Percentiles rank a stretch among this genome's conserved stretches.
Conservation (phyloP, 768 basidiomycete species). For the Lactifluus piperatus region DNA sequence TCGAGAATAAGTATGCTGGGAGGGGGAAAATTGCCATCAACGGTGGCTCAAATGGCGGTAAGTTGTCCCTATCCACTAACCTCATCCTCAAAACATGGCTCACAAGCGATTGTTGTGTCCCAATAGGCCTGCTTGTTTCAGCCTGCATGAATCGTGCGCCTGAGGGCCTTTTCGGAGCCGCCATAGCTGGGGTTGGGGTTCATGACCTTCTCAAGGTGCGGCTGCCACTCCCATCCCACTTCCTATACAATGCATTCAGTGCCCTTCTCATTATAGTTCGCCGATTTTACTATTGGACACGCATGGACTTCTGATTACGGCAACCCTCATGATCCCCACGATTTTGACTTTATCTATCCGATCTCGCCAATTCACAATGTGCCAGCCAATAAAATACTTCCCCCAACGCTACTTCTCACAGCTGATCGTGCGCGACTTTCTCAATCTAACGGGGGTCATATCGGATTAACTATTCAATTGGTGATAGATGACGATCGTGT, state of each 20-base stretch:
- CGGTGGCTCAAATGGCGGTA: constrained; percentile 77
- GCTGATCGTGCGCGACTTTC: constrained; percentile 57
- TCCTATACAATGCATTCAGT: neutral
- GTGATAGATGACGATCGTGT: constrained; percentile 71
- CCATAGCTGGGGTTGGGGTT: constrained; percentile 75
- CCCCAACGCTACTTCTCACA: constrained; percentile 70
- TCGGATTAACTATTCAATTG: neutral
- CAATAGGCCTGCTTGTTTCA: constrained; percentile 63
- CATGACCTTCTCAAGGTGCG: constrained; percentile 67
- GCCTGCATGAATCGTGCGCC: constrained; percentile 79
- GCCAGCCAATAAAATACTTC: constrained; percentile 48
- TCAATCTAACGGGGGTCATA: neutral
- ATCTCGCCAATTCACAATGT: constrained; percentile 79
- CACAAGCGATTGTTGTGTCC: neutral
- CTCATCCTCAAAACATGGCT: neutral
- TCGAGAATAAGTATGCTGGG: constrained; percentile 62
- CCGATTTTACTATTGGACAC: constrained; percentile 68
- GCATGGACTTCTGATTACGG: constrained; percentile 81
- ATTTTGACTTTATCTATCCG: constrained; percentile 79
- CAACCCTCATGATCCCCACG: constrained; percentile 59
- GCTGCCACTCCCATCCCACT: neutral
- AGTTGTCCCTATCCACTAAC: constrained; percentile 22
- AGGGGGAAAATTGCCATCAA: constrained; percentile 67
- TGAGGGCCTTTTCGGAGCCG: constrained; percentile 68
- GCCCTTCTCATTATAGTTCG: constrained; percentile 42